These are phyloP conservation scores for Rhododendron simsii DNA, from an alignment of 148 eudicot species.

Conservation along the genomic window DNA sequence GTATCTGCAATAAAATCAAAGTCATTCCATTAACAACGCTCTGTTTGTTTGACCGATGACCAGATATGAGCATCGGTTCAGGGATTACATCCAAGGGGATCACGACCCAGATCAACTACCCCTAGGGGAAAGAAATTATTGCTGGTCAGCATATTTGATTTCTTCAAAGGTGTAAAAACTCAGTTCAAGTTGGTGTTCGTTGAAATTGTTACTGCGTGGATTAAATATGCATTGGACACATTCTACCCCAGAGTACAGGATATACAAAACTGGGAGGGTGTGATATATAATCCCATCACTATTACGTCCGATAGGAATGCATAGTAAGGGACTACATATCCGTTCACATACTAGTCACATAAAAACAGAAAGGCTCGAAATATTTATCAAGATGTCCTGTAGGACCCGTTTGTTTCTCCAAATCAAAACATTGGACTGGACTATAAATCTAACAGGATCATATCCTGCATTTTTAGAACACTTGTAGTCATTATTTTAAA, in stretches of 20 bases:
- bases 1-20: neutral
- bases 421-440: neutral
- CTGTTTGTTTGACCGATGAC: neutral
- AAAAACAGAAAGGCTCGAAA: neutral
- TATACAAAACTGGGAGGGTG: neutral
- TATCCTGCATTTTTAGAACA: neutral
- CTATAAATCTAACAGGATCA: neutral
- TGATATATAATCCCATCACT: neutral
- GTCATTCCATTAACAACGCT: neutral
- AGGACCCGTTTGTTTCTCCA: neutral
- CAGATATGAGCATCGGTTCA: neutral
- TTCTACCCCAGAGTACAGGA: neutral
- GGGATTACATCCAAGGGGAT: neutral
- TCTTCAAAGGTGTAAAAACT: neutral
- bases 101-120: neutral
- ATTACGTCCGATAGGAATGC: neutral
- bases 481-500: neutral
- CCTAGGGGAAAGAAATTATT: neutral
- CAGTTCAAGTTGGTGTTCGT: neutral
- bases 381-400: neutral
- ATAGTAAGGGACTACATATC: neutral
- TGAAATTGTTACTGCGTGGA: neutral
- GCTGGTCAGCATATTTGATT: neutral
- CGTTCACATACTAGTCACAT: neutral
- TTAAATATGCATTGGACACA: neutral